These are phyloP conservation scores for Leishmania martiniquensis DNA, from an alignment of 208 protist genomes.

Conservation along the genomic window DNA sequence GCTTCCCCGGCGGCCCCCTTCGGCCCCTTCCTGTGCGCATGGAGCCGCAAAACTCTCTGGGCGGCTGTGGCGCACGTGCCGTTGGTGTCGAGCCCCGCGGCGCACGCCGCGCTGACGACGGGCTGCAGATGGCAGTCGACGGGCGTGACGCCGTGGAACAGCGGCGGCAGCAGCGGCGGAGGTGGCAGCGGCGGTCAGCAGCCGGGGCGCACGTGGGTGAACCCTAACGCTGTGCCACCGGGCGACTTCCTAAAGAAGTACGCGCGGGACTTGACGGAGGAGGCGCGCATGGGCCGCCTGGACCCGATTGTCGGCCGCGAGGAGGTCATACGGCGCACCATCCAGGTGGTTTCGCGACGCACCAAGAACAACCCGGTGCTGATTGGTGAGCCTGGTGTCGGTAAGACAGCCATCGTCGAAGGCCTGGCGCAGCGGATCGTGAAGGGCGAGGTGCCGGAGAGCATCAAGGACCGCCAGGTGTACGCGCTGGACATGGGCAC, in stretches of 20 bases:
- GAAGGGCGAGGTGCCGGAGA: conserved; percentile 93
- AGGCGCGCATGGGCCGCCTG: conserved; percentile 93
- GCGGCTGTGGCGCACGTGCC: neutral
- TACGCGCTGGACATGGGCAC: conserved; percentile 98
- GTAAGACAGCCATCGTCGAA: conserved; percentile 94
- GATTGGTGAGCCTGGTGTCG: conserved; percentile 96
- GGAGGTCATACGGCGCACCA: conserved; percentile 98
- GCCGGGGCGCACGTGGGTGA: conserved; percentile 84
- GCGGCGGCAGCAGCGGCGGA: conserved; percentile 22
- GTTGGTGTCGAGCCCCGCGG: neutral
- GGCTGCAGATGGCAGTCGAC: conserved; percentile 15
- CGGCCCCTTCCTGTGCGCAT: neutral
- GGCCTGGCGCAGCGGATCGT: conserved; percentile 93
- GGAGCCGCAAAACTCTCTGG: neutral
- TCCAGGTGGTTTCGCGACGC: conserved; percentile 96
- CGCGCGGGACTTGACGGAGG: conserved; percentile 95
- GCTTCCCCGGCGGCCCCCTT: neutral
- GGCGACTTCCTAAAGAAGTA: conserved; percentile 97
- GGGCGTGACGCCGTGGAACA: conserved; percentile 65
- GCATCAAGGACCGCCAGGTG: conserved; percentile 84
- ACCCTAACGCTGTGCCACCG: conserved; percentile 86
- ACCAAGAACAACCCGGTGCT: conserved; percentile 99
- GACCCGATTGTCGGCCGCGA: conserved; percentile 99
- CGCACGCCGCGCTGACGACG: neutral
- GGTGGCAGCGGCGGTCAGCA: conserved; percentile 41